phyloP scores from a whole-genome alignment of 306 rosid species.

The Corylus americana region DNA sequence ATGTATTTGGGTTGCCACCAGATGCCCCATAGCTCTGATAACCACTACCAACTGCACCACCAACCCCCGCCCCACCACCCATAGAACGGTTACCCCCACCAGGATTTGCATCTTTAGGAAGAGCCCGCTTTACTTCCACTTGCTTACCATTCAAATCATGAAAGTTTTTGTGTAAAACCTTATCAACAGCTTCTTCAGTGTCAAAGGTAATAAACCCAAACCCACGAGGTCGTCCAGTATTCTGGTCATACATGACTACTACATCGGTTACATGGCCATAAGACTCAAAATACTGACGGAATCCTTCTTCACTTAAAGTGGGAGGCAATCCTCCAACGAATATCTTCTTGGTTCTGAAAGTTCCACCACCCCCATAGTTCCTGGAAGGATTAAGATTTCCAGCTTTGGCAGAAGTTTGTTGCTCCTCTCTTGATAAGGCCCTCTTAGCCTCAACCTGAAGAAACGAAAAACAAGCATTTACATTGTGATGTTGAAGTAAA shows the following conservation, averaged over 20 bases:
- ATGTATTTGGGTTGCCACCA: slow-evolving; percentile 80
- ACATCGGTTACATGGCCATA: slow-evolving; percentile 92
- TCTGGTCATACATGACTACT: slow-evolving; percentile 97
- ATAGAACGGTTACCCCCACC: slow-evolving; percentile 78
- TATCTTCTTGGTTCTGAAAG: slow-evolving; percentile 85
- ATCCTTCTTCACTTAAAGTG: slow-evolving; percentile 80
- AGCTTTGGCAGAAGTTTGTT: slow-evolving; percentile 73
- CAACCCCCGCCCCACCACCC: slow-evolving; percentile 71
- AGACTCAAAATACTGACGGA: slow-evolving; percentile 80
- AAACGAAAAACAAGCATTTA: slow-evolving; percentile 32
- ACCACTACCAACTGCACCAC: slow-evolving; percentile 60
- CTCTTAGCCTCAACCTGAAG: slow-evolving; percentile 97
- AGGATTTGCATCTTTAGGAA: slow-evolving; percentile 97
- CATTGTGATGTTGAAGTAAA: background rate
- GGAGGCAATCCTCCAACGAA: slow-evolving; percentile 99
- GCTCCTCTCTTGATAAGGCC: slow-evolving; percentile 98
- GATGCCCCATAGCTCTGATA: slow-evolving; percentile 88
- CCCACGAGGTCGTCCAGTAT: slow-evolving; percentile 96
- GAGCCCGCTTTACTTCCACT: slow-evolving; percentile 99
- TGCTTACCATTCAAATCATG: slow-evolving; percentile 98
- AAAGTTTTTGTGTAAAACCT: slow-evolving; percentile 91
- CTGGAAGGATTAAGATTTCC: slow-evolving; percentile 66
- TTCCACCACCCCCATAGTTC: slow-evolving; percentile 79
- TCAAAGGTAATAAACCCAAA: slow-evolving; percentile 98
- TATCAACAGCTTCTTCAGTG: slow-evolving; percentile 90